Evolutionary conservation across 2,329 filamentous ascomycete species (phyloP).

Genomic region (Pseudogymnoascus sp.): DNA sequence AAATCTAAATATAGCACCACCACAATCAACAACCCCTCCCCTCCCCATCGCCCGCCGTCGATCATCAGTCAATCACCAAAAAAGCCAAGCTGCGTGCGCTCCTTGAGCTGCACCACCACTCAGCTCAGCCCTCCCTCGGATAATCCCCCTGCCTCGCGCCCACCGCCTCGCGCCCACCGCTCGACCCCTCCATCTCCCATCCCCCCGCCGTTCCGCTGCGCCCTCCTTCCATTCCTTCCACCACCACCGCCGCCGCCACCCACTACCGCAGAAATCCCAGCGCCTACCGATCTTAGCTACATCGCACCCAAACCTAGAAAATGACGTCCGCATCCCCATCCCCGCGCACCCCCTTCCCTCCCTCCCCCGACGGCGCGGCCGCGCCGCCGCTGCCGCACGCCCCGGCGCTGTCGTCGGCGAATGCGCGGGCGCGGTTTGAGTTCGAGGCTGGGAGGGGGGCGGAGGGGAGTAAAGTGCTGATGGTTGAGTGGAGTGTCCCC

Average conservation of each 20-base stretch:
- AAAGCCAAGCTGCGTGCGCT: not conserved
- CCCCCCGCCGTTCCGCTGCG: not conserved
- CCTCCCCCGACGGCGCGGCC: not conserved
- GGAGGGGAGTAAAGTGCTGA: slow-evolving; percentile 82
- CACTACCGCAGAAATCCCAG: not conserved
- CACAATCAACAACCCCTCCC: not conserved
- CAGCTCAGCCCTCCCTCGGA: not conserved
- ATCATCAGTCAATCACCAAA: not conserved
- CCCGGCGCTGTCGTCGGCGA: slow-evolving; percentile 40
- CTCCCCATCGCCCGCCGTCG: not conserved
- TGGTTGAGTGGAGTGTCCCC: slow-evolving; percentile 68
- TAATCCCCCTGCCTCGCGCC: not conserved
- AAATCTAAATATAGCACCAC: not conserved
- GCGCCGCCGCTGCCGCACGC: slow-evolving; percentile 23
- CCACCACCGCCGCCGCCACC: not conserved
- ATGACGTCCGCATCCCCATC: not conserved
- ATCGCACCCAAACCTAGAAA: not conserved
- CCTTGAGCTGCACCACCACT: not conserved
- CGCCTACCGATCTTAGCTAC: not conserved
- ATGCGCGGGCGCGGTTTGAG: slow-evolving; percentile 75
- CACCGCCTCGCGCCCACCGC: not conserved
- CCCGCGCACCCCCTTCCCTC: not conserved
- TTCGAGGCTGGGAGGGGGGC: slow-evolving; percentile 70
- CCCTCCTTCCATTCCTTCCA: not conserved
- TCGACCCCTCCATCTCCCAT: not conserved